A percentile compares a stretch with the other conserved stretches of the same genome.
phyloP scores from a whole-genome alignment of 2,329 filamentous ascomycete species.

The Xylaria multiplex region DNA sequence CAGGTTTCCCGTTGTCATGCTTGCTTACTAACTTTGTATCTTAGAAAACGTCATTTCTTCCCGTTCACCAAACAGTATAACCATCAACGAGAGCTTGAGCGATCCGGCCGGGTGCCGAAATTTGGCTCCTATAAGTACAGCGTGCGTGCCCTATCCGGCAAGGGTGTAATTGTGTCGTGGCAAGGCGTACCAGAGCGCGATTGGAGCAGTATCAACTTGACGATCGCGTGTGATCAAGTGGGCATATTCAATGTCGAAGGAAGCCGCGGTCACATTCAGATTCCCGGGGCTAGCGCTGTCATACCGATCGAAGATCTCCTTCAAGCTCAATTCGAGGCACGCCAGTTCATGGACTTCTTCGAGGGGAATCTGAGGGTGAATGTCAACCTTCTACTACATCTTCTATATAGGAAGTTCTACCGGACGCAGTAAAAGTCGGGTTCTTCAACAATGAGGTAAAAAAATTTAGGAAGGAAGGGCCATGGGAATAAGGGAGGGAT shows the following conservation, averaged over 20 bases:
- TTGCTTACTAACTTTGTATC: neutral
- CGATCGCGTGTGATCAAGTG: conserved; percentile 92
- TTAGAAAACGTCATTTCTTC: conserved; percentile 53
- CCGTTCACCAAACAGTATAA: conserved; percentile 99
- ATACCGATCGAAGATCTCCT: conserved; percentile 92
- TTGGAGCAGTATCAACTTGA: conserved; percentile 93
- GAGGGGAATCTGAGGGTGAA: conserved; percentile 87
- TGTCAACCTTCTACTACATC: conserved; percentile 94
- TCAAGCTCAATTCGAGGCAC: conserved; percentile 96
- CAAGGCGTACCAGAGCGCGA: conserved; percentile 82
- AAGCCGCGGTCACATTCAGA: conserved; percentile 90
- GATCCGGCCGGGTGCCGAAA: conserved; percentile 91
- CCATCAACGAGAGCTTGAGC: conserved; percentile 94
- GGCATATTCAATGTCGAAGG: conserved; percentile 95
- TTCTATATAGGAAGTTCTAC: conserved; percentile 99
- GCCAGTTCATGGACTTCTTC: conserved; percentile 95
- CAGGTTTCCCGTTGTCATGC: neutral
- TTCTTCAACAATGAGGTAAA: conserved; percentile 3
- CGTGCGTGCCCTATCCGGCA: conserved; percentile 86
- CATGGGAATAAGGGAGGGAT: conserved; percentile 22
- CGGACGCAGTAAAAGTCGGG: conserved; percentile 64
- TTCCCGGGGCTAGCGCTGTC: conserved; percentile 89
- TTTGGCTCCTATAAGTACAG: conserved; percentile 99
- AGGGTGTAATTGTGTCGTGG: conserved; percentile 95
- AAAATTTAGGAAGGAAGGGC: neutral